Evolutionary conservation across 495 filamentous ascomycete genomes (phyloP).

Genomic region (Lophiotrema nucula): DNA sequence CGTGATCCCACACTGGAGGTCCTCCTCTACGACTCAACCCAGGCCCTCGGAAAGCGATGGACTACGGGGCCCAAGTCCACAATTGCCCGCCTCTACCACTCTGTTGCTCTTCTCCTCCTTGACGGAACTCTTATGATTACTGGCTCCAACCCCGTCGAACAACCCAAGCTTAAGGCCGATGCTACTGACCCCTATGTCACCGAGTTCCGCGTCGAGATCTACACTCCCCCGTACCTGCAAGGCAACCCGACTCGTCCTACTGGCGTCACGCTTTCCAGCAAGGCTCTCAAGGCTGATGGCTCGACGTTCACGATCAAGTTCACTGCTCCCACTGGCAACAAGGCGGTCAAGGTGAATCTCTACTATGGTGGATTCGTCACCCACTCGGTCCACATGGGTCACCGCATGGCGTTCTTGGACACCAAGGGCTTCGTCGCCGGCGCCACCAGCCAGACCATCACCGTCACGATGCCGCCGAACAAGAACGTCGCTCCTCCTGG

Average conservation of each 20-base stretch:
- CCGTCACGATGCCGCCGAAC: conserved; percentile 55
- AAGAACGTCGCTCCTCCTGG: conserved; percentile 57
- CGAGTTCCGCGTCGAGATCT: conserved; percentile 62
- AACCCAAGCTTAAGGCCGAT: conserved; percentile 50
- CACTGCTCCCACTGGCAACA: conserved; percentile 42
- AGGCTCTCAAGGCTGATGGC: conserved; percentile 46
- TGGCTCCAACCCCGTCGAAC: conserved; percentile 59
- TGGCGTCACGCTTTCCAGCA: conserved; percentile 45
- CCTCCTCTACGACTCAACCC: conserved; percentile 56
- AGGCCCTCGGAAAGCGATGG: conserved; percentile 54
- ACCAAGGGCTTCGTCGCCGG: conserved; percentile 48
- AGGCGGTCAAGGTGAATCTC: conserved; percentile 49
- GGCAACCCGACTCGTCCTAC: conserved; percentile 54
- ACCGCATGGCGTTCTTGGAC: conserved; percentile 59
- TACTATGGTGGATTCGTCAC: conserved; percentile 64
- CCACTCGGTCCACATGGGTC: conserved; percentile 63
- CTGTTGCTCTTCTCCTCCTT: conserved; percentile 55
- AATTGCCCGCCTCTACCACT: conserved; percentile 61
- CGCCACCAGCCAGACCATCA: conserved; percentile 47
- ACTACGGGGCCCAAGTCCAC: conserved; percentile 47
- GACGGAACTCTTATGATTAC: conserved; percentile 60
- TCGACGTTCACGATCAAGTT: conserved; percentile 51
- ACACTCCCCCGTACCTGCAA: conserved; percentile 59
- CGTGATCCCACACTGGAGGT: conserved; percentile 53
- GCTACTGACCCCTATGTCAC: conserved; percentile 49